These are phyloP conservation scores for Acanthamoeba castellanii DNA, from an alignment of 208 protist genomes.

Conservation along the genomic window DNA sequence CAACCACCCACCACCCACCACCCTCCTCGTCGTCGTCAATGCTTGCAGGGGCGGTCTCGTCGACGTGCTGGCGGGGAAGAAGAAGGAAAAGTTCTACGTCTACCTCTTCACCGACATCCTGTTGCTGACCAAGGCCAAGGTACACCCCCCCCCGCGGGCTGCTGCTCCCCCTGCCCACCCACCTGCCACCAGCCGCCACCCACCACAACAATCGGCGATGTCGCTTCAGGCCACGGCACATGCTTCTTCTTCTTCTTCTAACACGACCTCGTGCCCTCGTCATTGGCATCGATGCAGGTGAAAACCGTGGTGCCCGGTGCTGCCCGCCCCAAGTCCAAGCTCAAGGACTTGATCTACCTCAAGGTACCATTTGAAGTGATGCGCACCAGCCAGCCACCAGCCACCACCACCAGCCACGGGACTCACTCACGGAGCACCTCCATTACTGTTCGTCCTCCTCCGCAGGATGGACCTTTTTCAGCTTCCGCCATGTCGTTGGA, in stretches of 20 bases:
- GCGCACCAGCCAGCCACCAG: neutral
- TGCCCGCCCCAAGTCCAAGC: neutral
- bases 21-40: neutral
- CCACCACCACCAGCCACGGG: neutral
- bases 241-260: neutral
- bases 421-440: too few species aligned
- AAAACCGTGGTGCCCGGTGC: neutral
- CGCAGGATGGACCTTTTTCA: too few species aligned
- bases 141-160: neutral
- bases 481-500: too few species aligned
- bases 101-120: conserved; percentile 41
- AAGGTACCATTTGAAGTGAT: neutral
- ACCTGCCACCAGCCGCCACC: too few species aligned
- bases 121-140: neutral
- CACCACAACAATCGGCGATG: too few species aligned
- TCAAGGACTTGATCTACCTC: neutral
- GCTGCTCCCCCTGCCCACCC: too few species aligned
- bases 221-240: neutral
- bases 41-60: neutral
- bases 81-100: neutral
- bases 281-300: neutral
- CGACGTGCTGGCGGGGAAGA: neutral
- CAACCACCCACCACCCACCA: neutral
- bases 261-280: neutral
- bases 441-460: too few species aligned